A percentile compares a stretch with the other conserved stretches of the same genome.
These are phyloP conservation scores for Pichia exigua DNA, from an alignment of 805 yeast genomes.

Conservation along the genomic window DNA sequence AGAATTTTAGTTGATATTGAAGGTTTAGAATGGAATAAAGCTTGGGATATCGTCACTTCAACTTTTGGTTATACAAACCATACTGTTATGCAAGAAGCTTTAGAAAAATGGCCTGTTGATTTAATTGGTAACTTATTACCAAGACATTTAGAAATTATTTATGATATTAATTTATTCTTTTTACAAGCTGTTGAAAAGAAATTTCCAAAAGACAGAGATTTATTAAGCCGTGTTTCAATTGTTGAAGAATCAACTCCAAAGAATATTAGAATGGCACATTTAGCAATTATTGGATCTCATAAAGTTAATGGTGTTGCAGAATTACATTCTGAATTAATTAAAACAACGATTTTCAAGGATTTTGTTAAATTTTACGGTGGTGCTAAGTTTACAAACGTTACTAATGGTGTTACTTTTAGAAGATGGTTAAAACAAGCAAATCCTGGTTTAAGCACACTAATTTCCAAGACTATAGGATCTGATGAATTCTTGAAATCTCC, in stretches of 20 bases:
- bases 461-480: conserved; percentile 62
- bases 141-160: conserved; percentile 84
- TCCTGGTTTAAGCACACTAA: conserved; percentile 69
- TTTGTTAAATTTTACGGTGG: conserved; percentile 77
- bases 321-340: conserved; percentile 83
- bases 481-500: conserved; percentile 64
- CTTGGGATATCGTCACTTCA: conserved; percentile 74
- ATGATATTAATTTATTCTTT: conserved; percentile 75
- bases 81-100: conserved; percentile 90
- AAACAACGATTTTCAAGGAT: conserved; percentile 83
- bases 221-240: conserved; percentile 66
- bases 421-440: conserved; percentile 95
- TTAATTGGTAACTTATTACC: conserved; percentile 74
- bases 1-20: conserved; percentile 81
- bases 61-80: conserved; percentile 93
- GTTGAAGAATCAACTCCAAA: conserved; percentile 78
- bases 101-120: conserved; percentile 92
- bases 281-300: conserved; percentile 89
- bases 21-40: conserved; percentile 70
- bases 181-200: conserved; percentile 63
- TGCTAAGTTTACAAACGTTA: conserved; percentile 82
- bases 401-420: conserved; percentile 94
- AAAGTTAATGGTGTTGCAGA: conserved; percentile 95
- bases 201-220: conserved; percentile 67
- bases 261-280: conserved; percentile 84